Evolutionary conservation across 2,329 filamentous ascomycete species (phyloP), one percentile per base, ranked within the genome.

Genomic region (Xylaria arbuscula): DNA sequence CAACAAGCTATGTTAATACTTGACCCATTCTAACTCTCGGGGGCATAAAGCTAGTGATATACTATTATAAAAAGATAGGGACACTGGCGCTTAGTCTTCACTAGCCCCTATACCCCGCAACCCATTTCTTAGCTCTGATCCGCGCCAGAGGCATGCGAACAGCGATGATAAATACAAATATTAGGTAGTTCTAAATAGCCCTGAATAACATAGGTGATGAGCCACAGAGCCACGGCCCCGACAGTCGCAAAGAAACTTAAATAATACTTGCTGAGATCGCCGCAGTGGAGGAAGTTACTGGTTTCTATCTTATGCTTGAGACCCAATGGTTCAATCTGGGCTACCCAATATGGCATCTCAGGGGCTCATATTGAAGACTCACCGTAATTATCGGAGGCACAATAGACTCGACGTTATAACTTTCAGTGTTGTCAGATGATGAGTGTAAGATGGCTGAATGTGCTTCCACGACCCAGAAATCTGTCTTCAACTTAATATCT

Each of bases 131-230:
- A 32, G n/a, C 7, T 7, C 48, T 17, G 32, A 47, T 15, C n/a
- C 2, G 28, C 45, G 10, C 8, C n/a, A 19, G 42, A 4, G 67
- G 70, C 15, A 54, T 70, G 45, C 72, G 74, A 7, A 71, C 22
- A 32, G 63, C 64, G 55, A 57, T 67, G 5, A 72, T 53, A 2
- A 67, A 13, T 7, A 66, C 72, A 13, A 72, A 74, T n/a, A 74
- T 70, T 11, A 75, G 74, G 32, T 70, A 75, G 32, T 70, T 74
- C 72, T 72, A 75, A 17, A 71, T 73, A 17, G 63, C 47, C 2
- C 73, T 73, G 73, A 63, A 28, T 40, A 0, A 40, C 22, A 32
- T 73, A 70, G n/a, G 74, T 70, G 10, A 74, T 68, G 1, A 68
- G 62, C 36, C 75, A 66, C 1, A 73, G 40, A 0, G 67, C 63